phyloP scores from a whole-genome alignment of 148 eudicot species.

The Polygonum aviculare region DNA sequence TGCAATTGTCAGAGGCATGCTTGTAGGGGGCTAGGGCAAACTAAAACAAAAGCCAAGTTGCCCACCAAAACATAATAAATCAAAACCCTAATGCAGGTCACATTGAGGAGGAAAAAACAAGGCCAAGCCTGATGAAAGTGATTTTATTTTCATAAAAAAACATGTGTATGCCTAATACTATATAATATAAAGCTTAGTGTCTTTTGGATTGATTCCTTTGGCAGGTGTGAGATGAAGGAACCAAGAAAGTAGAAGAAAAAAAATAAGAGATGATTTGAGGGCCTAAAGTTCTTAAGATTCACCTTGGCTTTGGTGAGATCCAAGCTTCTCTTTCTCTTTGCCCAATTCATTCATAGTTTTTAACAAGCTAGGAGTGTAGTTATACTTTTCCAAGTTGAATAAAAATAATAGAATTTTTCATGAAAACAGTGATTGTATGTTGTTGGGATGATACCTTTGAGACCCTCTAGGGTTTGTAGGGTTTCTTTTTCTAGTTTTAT shows the following conservation, averaged over 20 bases:
- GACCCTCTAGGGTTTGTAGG: not conserved
- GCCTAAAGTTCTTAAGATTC: not conserved
- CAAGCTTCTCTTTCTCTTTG: constrained; percentile 8
- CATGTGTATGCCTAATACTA: not conserved
- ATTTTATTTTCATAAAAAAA: not conserved
- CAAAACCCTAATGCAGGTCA: constrained; percentile 1
- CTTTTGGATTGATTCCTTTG: constrained; percentile 12
- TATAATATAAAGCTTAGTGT: constrained; percentile 6
- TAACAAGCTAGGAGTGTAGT: not conserved
- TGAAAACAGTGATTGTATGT: not conserved
- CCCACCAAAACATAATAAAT: not conserved
- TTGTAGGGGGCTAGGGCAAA: not conserved
- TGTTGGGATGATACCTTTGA: not conserved
- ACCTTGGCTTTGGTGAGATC: constrained; percentile 6
- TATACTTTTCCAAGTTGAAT: not conserved
- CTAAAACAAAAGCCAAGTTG: not conserved
- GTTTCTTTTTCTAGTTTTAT: not conserved
- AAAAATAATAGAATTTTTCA: not conserved
- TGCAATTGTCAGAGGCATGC: constrained; percentile 7
- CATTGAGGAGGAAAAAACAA: not conserved
- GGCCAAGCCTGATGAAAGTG: not conserved
- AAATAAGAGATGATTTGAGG: not conserved
- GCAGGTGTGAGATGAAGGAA: constrained; percentile 8
- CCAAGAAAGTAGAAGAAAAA: not conserved
- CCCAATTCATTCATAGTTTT: not conserved